A percentile compares a stretch with the other conserved stretches of the same genome.
Conservation (phyloP, 2,329 filamentous ascomycete genomes). For the Leptographium galeiforme region DNA sequence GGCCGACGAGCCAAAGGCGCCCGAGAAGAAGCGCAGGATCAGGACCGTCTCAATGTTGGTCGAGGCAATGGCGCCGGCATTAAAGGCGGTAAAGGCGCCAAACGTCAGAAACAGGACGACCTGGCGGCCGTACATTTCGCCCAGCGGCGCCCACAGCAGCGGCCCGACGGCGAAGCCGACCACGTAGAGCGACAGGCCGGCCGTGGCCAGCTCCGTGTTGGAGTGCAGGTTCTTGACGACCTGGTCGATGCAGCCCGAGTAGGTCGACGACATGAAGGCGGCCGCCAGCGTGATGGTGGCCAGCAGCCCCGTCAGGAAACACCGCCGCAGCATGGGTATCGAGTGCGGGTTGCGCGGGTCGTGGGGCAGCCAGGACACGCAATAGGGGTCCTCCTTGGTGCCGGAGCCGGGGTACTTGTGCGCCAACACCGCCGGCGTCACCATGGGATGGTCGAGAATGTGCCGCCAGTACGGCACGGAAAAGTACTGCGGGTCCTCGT, state of each 20-base stretch:
- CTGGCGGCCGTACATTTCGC: constrained; percentile 8
- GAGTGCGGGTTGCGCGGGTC: background rate
- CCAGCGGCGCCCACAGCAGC: constrained; percentile 36
- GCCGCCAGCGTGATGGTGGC: background rate
- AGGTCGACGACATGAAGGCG: background rate
- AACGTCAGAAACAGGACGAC: constrained; percentile 1
- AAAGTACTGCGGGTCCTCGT: too few relatives aligned
- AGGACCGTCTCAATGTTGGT: constrained; percentile 43
- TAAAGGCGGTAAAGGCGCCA: constrained; percentile 4
- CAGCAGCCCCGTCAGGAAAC: background rate
- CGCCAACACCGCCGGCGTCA: background rate
- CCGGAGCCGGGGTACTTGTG: background rate
- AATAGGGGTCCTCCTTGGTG: constrained; percentile 1
- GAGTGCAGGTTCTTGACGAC: background rate
- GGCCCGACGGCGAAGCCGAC: constrained; percentile 45
- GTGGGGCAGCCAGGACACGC: background rate
- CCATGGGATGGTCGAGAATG: background rate
- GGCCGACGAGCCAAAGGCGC: constrained; percentile 46
- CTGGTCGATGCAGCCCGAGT: background rate
- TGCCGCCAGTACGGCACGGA: background rate
- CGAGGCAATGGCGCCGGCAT: background rate
- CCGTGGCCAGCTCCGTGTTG: constrained; percentile 1
- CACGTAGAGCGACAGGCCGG: constrained; percentile 37
- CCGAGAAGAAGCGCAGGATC: constrained; percentile 53
- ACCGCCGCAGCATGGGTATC: background rate